Conservation (phyloP, 2,329 filamentous ascomycete species). For the Scopulariopsis brevicaulis region DNA sequence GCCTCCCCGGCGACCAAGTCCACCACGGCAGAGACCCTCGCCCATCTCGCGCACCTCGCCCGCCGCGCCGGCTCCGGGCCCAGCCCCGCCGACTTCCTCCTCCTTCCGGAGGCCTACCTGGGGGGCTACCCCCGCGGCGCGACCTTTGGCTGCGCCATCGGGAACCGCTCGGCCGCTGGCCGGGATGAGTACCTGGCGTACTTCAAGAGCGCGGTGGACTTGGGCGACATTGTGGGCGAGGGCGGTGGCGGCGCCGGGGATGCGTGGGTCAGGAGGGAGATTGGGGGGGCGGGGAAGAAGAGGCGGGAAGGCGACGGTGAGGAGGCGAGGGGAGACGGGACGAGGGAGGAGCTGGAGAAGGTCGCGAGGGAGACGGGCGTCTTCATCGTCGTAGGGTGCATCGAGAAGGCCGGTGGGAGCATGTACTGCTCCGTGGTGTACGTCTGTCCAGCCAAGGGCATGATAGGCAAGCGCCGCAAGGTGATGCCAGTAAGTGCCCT, state of each 20-base stretch:
- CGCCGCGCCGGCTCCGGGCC: conserved; percentile 34
- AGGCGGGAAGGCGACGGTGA: conserved; percentile 6
- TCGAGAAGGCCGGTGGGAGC: conserved; percentile 72
- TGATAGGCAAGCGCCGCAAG: conserved; percentile 79
- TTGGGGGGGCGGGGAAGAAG: conserved; percentile 18
- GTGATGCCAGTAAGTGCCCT: conserved; percentile 64
- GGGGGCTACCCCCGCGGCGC: conserved; percentile 83
- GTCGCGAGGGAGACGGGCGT: conserved; percentile 69
- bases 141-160: conserved; percentile 64
- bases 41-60: conserved; percentile 53
- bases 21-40: conserved; percentile 48
- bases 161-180: conserved; percentile 54
- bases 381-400: conserved; percentile 68
- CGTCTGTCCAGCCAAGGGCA: conserved; percentile 61
- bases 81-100: conserved; percentile 50
- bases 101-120: conserved; percentile 87
- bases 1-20: conserved; percentile 40
- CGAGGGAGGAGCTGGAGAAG: conserved; percentile 66
- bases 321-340: conserved; percentile 40
- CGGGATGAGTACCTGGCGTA: conserved; percentile 76
- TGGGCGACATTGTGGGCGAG: conserved; percentile 62
- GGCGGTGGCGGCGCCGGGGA: conserved; percentile 54
- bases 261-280: conserved; percentile 55
- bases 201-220: conserved; percentile 67
- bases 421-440: conserved; percentile 78